These are phyloP conservation scores for Botrytis tulipae DNA, from an alignment of 2,329 filamentous ascomycete genomes.

Conservation along the genomic window DNA sequence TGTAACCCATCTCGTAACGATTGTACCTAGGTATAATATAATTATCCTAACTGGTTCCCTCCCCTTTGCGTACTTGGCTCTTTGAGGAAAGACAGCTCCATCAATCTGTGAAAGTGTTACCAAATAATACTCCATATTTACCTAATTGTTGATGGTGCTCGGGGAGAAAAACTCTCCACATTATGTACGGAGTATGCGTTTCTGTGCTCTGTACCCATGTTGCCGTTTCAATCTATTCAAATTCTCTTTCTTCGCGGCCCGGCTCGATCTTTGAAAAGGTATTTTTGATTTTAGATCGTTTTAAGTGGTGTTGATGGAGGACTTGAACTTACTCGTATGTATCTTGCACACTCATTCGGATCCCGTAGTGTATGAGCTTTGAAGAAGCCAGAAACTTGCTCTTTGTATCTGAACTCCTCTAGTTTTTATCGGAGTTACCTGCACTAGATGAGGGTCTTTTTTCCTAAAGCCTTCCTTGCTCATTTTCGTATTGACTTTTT, in stretches of 20 bases:
- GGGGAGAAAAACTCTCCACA: background rate
- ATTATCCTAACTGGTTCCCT: background rate
- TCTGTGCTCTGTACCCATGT: background rate
- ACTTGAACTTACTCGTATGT: background rate
- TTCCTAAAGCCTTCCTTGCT: background rate
- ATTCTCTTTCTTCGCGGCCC: background rate
- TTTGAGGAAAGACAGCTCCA: slow-evolving; percentile 1
- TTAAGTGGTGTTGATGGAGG: background rate
- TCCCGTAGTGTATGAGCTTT: background rate
- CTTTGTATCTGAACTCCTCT: background rate
- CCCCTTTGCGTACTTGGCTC: background rate
- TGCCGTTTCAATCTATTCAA: background rate
- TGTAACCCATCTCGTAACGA: slow-evolving; percentile 5
- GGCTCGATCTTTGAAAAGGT: background rate
- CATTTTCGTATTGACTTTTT: background rate
- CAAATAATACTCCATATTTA: slow-evolving; percentile 3
- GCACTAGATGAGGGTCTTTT: background rate
- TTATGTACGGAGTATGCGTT: background rate
- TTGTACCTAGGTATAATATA: background rate
- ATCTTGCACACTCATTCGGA: background rate
- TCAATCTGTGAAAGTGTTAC: background rate
- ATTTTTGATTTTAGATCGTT: background rate
- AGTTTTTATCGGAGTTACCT: background rate
- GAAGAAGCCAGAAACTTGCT: background rate
- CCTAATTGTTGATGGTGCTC: background rate